A percentile compares a stretch with the other conserved stretches of the same genome.
These are phyloP conservation scores for Tricholoma sp. DNA, from an alignment of 768 basidiomycete genomes.

Conservation along the genomic window DNA sequence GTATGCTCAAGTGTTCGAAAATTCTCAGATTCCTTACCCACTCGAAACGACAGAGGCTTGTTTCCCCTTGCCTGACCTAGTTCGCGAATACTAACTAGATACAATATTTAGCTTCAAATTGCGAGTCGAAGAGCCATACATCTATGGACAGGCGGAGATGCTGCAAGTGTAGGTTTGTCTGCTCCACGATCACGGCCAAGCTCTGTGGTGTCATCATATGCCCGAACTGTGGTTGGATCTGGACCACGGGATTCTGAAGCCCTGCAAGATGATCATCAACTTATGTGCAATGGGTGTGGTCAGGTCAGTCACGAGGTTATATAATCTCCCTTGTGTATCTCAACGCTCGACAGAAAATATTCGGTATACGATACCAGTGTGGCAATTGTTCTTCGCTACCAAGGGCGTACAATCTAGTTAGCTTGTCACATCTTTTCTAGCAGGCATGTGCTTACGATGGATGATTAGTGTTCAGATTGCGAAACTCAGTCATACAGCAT, in stretches of 20 bases:
- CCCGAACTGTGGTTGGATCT: constrained; percentile 62
- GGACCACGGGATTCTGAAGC: constrained; percentile 29
- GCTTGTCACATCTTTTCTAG: constrained; percentile 13
- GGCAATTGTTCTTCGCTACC: constrained; percentile 82
- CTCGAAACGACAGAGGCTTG: constrained; percentile 63
- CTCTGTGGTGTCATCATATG: constrained; percentile 59
- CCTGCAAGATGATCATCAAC: constrained; percentile 46
- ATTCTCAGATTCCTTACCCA: constrained; percentile 81
- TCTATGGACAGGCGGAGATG: constrained; percentile 76
- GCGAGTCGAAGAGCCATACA: constrained; percentile 71
- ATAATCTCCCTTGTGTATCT: background rate
- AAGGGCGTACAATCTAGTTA: constrained; percentile 67
- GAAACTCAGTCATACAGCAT: constrained; percentile 72
- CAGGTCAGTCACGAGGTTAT: constrained; percentile 34
- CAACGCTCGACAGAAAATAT: constrained; percentile 49
- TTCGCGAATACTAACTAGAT: background rate
- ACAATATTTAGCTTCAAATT: constrained; percentile 41
- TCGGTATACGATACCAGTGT: constrained; percentile 84
- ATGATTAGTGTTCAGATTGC: constrained; percentile 68
- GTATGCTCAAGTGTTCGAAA: constrained; percentile 1
- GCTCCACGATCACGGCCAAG: constrained; percentile 44
- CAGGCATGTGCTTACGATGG: background rate
- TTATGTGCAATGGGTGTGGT: constrained; percentile 57
- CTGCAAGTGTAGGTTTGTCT: constrained; percentile 49
- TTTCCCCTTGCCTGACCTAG: background rate